Evolutionary conservation across 2,329 filamentous ascomycete genomes (phyloP).

Genomic region (Monilinia fructigena): DNA sequence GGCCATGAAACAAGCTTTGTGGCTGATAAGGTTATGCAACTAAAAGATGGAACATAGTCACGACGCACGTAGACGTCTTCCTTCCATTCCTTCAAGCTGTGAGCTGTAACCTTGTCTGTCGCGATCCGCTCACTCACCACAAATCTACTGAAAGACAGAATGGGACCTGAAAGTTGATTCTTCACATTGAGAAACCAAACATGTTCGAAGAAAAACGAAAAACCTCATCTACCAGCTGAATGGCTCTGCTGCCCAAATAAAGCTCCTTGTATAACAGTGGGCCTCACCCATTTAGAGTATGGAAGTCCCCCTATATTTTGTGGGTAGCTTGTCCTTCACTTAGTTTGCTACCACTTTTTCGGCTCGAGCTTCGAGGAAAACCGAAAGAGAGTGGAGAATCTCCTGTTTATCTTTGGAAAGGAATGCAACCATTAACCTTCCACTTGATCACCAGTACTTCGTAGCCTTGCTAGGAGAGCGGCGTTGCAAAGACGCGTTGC

Average conservation of each 20-base stretch:
- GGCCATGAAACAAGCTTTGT: background rate
- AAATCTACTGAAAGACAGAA: background rate
- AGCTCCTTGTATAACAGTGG: constrained; percentile 2
- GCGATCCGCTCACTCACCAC: background rate
- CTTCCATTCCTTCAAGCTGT: no score
- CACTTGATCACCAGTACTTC: constrained; percentile 12
- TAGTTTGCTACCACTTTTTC: background rate
- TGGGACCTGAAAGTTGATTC: constrained; percentile 1
- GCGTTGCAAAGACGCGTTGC: constrained; percentile 15
- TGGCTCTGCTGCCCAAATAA: constrained; percentile 10
- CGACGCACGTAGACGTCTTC: background rate
- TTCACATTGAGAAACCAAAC: background rate
- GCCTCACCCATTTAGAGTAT: constrained; percentile 11
- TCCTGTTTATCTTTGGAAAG: constrained; percentile 9
- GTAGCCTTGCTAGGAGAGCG: constrained; percentile 23
- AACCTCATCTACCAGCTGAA: background rate
- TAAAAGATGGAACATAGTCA: constrained; percentile 1
- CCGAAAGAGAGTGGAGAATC: constrained; percentile 1
- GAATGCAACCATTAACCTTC: constrained; percentile 6
- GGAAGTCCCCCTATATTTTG: constrained; percentile 10
- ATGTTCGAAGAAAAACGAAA: background rate
- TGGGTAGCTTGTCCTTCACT: constrained; percentile 2
- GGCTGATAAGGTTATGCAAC: background rate
- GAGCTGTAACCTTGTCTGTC: constrained; percentile 6
- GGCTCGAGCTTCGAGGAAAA: background rate